These are phyloP conservation scores for Chaetomidium leptoderma DNA, from an alignment of 495 filamentous ascomycete species.

Conservation along the genomic window DNA sequence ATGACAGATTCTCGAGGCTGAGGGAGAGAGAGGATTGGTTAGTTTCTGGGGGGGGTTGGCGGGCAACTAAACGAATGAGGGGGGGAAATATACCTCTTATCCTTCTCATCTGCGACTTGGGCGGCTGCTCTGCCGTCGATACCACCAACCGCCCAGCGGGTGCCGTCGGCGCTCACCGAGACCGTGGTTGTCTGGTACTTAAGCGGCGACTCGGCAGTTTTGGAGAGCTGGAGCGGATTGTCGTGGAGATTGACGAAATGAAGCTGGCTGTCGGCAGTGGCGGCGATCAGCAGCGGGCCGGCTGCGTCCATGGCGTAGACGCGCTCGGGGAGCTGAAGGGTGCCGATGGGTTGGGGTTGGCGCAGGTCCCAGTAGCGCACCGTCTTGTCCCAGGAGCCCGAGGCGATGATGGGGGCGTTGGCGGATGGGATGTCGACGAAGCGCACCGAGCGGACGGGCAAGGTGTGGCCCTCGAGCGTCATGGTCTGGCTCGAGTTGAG, in stretches of 20 bases:
- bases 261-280: constrained; percentile 83
- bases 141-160: constrained; percentile 79
- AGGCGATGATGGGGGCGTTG: constrained; percentile 61
- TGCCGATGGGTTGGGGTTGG: constrained; percentile 55
- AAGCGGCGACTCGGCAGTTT: constrained; percentile 76
- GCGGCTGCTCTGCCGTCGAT: constrained; percentile 89
- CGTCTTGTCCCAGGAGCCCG: constrained; percentile 87
- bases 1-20: constrained; percentile 65
- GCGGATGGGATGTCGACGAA: constrained; percentile 59
- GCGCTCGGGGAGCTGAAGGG: constrained; percentile 67
- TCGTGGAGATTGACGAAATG: constrained; percentile 72
- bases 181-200: constrained; percentile 86
- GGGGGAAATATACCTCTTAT: constrained; percentile 55
- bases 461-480: constrained; percentile 69
- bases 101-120: constrained; percentile 84
- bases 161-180: constrained; percentile 77
- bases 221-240: constrained; percentile 72
- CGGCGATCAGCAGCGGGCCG: constrained; percentile 72
- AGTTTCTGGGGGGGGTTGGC: background rate
- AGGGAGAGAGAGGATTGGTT: background rate
- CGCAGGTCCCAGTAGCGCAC: constrained; percentile 89
- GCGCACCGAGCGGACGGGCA: constrained; percentile 65
- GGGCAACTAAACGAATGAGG: background rate
- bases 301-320: constrained; percentile 84
- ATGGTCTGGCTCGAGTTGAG: constrained; percentile 50